phyloP scores from a whole-genome alignment of 2,329 filamentous ascomycete genomes.

The Stagonosporopsis cucurbitacearum region DNA sequence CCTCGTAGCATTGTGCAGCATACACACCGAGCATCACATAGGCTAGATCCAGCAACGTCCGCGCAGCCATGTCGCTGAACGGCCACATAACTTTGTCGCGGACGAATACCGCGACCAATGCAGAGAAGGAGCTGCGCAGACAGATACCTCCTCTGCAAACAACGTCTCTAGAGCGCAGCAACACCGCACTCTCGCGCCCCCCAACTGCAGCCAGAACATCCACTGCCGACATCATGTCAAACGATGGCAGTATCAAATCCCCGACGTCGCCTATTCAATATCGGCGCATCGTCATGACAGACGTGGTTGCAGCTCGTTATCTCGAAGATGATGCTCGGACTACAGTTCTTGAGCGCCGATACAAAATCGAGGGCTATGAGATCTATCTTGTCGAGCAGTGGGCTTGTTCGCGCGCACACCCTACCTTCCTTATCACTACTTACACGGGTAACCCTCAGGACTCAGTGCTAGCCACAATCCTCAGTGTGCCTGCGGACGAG shows the following conservation, averaged over 20 bases:
- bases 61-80: constrained; percentile 19
- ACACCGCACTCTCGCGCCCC: constrained; percentile 22
- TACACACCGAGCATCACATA: constrained; percentile 16
- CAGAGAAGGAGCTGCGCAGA: constrained; percentile 39
- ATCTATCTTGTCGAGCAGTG: constrained; percentile 96
- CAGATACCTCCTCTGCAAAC: constrained; percentile 38
- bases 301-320: constrained; percentile 70
- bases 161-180: constrained; percentile 27
- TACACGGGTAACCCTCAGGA: constrained; percentile 88
- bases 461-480: constrained; percentile 76
- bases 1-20: constrained; percentile 18
- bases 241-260: constrained; percentile 19
- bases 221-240: constrained; percentile 20
- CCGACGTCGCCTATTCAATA: constrained; percentile 47
- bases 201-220: constrained; percentile 17
- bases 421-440: constrained; percentile 89
- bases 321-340: constrained; percentile 85
- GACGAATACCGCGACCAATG: constrained; percentile 21
- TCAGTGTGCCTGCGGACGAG: constrained; percentile 83
- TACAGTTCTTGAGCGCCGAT: constrained; percentile 73
- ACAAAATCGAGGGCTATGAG: constrained; percentile 81
- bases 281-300: constrained; percentile 68
- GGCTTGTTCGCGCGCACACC: constrained; percentile 89
- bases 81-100: constrained; percentile 16
- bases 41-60: not conserved